Base-by-base conservation (phyloP, 352 stramenopile species). In the Elongisporangium senticosum region DNA sequence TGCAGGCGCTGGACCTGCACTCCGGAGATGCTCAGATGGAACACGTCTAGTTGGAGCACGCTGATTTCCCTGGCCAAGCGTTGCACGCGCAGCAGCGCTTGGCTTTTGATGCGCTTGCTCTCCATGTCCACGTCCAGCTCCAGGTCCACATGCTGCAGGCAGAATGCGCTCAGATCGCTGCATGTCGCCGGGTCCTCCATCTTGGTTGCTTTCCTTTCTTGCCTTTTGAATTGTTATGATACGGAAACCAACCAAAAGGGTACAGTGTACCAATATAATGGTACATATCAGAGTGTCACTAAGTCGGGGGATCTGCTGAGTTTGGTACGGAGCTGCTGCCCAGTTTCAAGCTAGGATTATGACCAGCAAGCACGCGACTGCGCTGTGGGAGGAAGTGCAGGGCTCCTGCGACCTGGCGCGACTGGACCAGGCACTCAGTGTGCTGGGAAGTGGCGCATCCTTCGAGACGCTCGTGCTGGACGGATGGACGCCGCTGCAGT, bases 401-500 rank as follows among this genome's bases (percentile, higher is more conserved):
- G 75, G 76, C 59, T 63, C 60, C 10, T 90, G 78, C 26, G 74
- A 89, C 49, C 47, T 63, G 4, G 4, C 39, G 24, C 69, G 69
- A 40, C 59, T 92, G 19, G 59, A 79, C 62, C 57, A 65, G 23
- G 72, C 65, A 37, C 68, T 85, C 6, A 49, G 28, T 3, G 33
- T 4, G 51, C 61, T 75, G 8, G 55, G 53, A 1, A 43, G 11
- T 17, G 22, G 28, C 19, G 48, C 62, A 0, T 47, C 13, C 19
- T 68, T 71, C 11, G 24, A 26, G 10, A 59, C 51, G 10, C 52
- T 67, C 2, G 7, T 72, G 63, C 62, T 88, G 39, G 85, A 95
- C 53, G 81, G 81, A 39, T 95, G 85, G 85, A 85, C 81, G 23
- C 81, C 81, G 54, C 72, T 95, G 56, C 85, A 93, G 49, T 95